Evolutionary conservation across 352 stramenopile genomes (phyloP).

Genomic region (Phytophthora pisi): DNA sequence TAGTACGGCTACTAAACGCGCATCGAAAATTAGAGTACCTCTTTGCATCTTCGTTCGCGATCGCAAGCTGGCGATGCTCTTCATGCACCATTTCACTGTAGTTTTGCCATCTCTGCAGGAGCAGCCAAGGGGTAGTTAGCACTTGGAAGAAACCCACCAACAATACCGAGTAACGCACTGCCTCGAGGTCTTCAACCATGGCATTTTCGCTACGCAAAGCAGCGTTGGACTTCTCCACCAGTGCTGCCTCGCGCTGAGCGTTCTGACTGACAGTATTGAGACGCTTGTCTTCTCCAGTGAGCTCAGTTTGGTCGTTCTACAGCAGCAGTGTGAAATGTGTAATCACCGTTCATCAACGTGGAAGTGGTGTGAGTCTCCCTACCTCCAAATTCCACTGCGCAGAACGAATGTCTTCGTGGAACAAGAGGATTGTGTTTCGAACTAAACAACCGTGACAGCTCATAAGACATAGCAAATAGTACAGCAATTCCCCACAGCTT

Average conservation of each 20-base stretch:
- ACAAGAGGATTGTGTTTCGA: constrained; percentile 22
- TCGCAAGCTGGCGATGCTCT: constrained; percentile 33
- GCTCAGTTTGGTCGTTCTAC: constrained; percentile 25
- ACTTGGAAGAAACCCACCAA: not conserved
- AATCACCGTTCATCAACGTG: not conserved
- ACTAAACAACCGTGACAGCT: constrained; percentile 16
- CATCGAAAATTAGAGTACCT: constrained; percentile 12
- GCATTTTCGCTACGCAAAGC: constrained; percentile 19
- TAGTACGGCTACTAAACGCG: not conserved
- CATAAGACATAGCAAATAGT: not conserved
- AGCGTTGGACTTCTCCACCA: constrained; percentile 6
- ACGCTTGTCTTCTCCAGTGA: constrained; percentile 24
- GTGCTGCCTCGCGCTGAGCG: constrained; percentile 20
- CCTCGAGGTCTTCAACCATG: constrained; percentile 31
- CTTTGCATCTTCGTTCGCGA: constrained; percentile 36
- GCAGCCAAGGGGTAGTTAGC: not conserved
- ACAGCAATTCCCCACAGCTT: not conserved
- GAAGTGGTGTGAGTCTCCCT: not conserved
- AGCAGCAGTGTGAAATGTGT: not conserved
- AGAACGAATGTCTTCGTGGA: constrained; percentile 38
- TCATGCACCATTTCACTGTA: constrained; percentile 37
- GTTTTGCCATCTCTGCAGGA: constrained; percentile 28
- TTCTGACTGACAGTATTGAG: constrained; percentile 29
- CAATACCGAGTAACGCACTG: constrained; percentile 15
- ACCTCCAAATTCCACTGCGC: constrained; percentile 42